These are phyloP conservation scores for Priceomyces medius DNA, from an alignment of 805 yeast genomes.

Conservation along the genomic window DNA sequence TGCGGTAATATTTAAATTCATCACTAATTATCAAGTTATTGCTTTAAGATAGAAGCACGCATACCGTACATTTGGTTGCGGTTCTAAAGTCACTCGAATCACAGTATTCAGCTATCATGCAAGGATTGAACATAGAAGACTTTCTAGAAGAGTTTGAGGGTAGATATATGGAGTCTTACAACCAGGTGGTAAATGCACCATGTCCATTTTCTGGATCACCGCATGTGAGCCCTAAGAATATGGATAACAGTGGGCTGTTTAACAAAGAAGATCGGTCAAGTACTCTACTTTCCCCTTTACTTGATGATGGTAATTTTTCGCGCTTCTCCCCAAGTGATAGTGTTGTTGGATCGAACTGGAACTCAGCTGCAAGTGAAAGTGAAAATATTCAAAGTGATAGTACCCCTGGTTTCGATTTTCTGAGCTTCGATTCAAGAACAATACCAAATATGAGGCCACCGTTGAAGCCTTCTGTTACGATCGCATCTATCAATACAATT, in stretches of 20 bases:
- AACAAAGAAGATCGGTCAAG: not conserved
- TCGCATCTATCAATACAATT: conserved; percentile 19
- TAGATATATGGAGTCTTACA: conserved; percentile 20
- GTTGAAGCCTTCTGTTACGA: conserved; percentile 24
- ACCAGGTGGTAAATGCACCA: conserved; percentile 12
- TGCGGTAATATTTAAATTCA: too few species aligned
- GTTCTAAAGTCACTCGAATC: not conserved
- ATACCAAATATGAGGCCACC: conserved; percentile 15
- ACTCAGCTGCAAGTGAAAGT: not conserved
- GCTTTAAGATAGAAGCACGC: too few species aligned
- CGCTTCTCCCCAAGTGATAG: not conserved
- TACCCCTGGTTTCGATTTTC: not conserved
- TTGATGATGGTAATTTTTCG: conserved; percentile 1
- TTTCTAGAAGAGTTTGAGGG: conserved; percentile 26
- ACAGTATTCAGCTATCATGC: not conserved
- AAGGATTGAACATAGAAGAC: conserved; percentile 18
- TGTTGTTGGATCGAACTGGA: not conserved
- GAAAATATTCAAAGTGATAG: not conserved
- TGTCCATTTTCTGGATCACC: not conserved
- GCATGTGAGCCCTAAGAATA: not conserved
- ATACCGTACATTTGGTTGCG: too few species aligned
- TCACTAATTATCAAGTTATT: too few species aligned
- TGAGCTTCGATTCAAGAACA: not conserved
- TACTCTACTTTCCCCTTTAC: conserved; percentile 5
- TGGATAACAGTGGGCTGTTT: not conserved